Conservation (phyloP, 306 rosid genomes). For the Ormosia semicastrata region DNA sequence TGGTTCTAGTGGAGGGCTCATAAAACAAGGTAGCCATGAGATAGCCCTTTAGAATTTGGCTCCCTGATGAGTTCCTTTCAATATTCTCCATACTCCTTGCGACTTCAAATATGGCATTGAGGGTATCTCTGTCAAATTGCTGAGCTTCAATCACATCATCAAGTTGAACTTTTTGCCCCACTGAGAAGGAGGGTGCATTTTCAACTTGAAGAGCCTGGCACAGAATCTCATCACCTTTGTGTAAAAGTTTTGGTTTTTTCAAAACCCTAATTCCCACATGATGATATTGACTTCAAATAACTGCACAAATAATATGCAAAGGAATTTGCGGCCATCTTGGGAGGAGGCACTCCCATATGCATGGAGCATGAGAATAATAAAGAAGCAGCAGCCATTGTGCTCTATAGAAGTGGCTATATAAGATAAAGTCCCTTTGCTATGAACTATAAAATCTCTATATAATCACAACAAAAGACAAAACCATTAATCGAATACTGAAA, state of each 20-base stretch:
- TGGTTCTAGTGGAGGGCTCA: conserved; percentile 93
- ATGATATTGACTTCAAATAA: conserved; percentile 10
- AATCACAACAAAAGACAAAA: not conserved
- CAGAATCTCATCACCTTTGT: conserved; percentile 17
- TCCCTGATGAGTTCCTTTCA: conserved; percentile 57
- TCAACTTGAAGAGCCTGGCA: conserved; percentile 47
- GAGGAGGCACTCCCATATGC: conserved; percentile 39
- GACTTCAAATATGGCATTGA: conserved; percentile 69
- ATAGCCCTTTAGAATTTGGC: conserved; percentile 81
- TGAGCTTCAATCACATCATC: conserved; percentile 89
- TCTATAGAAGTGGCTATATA: conserved; percentile 1
- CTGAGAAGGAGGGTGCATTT: conserved; percentile 40
- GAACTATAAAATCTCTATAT: not conserved
- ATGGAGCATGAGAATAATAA: conserved; percentile 44
- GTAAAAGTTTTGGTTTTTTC: not conserved
- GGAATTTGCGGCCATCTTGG: conserved; percentile 29
- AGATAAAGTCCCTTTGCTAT: not conserved
- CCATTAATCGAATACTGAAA: not conserved
- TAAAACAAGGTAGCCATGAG: conserved; percentile 97
- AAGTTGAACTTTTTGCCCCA: conserved; percentile 65
- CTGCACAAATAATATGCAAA: conserved; percentile 16
- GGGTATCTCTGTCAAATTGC: conserved; percentile 74
- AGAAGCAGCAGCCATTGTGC: conserved; percentile 62
- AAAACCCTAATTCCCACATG: conserved; percentile 21
- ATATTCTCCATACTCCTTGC: conserved; percentile 81